A percentile compares a stretch with the other conserved stretches of the same genome.
Conservation (phyloP, 2,329 filamentous ascomycete species). For the Venturia aucupariae region DNA sequence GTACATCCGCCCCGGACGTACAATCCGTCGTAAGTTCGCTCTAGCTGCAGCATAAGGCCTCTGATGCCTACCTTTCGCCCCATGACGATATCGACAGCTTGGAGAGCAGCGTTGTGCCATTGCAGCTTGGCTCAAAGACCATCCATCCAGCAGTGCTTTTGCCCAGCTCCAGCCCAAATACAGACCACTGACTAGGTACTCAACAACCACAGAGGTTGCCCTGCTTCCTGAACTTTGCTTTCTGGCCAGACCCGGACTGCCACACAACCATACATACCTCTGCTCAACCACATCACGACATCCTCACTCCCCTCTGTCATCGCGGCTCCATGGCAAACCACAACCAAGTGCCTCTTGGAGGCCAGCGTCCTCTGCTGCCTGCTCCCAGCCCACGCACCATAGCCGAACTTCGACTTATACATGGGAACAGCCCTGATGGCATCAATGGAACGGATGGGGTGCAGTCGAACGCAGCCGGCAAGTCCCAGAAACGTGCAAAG, state of each 20-base stretch:
- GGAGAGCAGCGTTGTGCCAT: not conserved
- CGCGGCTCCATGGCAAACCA: not conserved
- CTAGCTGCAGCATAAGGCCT: not conserved
- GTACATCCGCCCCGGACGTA: not conserved
- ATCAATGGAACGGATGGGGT: not conserved
- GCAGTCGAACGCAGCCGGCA: not conserved
- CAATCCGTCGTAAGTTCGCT: not conserved
- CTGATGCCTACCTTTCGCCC: not conserved
- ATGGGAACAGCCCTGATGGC: not conserved
- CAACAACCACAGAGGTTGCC: not conserved
- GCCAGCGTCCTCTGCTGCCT: not conserved
- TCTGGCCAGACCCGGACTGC: not conserved
- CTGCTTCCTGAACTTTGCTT: too few species aligned
- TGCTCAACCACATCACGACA: not conserved
- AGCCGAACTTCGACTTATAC: not conserved
- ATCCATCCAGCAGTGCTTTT: not conserved
- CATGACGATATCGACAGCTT: not conserved
- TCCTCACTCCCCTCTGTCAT: not conserved
- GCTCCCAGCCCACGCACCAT: not conserved
- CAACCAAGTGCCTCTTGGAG: not conserved
- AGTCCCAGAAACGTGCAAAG: conserved; percentile 1
- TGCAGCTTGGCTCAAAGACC: conserved; percentile 1
- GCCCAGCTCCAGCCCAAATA: not conserved
- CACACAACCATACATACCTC: not conserved
- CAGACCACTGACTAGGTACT: not conserved